Evolutionary conservation across 345 rosid genomes (phyloP).

Genomic region (Hibiscus mutabilis): DNA sequence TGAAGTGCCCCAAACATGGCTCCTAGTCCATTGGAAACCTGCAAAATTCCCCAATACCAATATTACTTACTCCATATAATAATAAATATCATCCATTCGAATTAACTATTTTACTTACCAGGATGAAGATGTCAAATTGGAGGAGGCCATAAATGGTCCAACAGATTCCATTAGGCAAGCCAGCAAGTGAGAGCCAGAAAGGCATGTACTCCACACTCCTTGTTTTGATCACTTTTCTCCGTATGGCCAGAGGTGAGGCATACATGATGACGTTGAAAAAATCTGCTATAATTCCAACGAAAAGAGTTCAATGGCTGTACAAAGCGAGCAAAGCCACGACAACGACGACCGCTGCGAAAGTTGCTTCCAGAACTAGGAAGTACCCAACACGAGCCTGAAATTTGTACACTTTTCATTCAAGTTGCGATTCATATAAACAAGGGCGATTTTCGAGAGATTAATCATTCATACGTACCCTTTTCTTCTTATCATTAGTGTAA

Average conservation of each 20-base stretch:
- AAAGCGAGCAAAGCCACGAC: neutral
- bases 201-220: slow-evolving; percentile 59
- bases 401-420: too few relatives aligned
- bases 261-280: slow-evolving; percentile 47
- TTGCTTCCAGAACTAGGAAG: neutral
- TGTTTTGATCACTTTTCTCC: slow-evolving; percentile 24
- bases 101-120: slow-evolving; percentile 25
- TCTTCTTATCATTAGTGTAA: slow-evolving; percentile 14
- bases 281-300: slow-evolving; percentile 48
- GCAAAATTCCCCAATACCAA: too few relatives aligned
- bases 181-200: slow-evolving; percentile 34
- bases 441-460: too few relatives aligned
- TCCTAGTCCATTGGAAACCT: too few relatives aligned
- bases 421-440: neutral
- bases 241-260: slow-evolving; percentile 35
- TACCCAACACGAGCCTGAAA: neutral
- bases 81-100: too few relatives aligned
- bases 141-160: slow-evolving; percentile 38
- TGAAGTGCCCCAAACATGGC: too few relatives aligned
- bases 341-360: neutral
- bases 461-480: slow-evolving; percentile 11
- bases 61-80: too few relatives aligned
- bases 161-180: slow-evolving; percentile 22
- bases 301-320: slow-evolving; percentile 1
- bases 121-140: slow-evolving; percentile 28